Conservation (phyloP, 768 basidiomycete species). For the Naematelia encephala region DNA sequence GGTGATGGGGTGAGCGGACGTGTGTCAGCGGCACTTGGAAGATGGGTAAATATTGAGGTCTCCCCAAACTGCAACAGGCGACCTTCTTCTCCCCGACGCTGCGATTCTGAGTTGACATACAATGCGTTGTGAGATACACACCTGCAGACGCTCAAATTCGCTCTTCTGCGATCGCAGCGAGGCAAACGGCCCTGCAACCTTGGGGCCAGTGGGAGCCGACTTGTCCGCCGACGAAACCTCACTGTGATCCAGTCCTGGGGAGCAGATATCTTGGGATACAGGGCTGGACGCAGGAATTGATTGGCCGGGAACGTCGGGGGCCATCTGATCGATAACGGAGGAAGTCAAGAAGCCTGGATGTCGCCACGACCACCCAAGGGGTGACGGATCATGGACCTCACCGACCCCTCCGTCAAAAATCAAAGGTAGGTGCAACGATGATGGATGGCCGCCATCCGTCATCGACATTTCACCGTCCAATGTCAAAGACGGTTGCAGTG, state of each 20-base stretch:
- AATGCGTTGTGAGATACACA: neutral
- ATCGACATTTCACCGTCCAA: neutral
- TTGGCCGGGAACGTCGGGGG: too few species aligned
- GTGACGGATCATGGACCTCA: neutral
- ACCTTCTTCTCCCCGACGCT: neutral
- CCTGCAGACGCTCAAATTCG: neutral
- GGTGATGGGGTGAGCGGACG: neutral
- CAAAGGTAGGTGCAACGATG: neutral
- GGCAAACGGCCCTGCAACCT: neutral
- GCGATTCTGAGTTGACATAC: neutral
- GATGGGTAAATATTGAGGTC: conserved; percentile 1
- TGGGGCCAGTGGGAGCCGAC: neutral
- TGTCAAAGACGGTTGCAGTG: neutral
- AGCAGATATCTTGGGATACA: neutral
- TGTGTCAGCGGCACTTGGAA: neutral
- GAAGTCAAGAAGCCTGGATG: neutral
- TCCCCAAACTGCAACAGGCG: neutral
- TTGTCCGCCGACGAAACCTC: neutral
- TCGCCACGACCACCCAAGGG: neutral
- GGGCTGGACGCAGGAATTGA: neutral
- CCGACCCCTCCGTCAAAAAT: neutral
- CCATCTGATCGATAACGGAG: neutral
- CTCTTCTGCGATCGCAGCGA: neutral
- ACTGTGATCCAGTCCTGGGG: neutral
- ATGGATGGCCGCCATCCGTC: neutral